These are phyloP conservation scores for Cytospora piceae DNA, from an alignment of 2,329 filamentous ascomycete genomes.

Conservation along the genomic window DNA sequence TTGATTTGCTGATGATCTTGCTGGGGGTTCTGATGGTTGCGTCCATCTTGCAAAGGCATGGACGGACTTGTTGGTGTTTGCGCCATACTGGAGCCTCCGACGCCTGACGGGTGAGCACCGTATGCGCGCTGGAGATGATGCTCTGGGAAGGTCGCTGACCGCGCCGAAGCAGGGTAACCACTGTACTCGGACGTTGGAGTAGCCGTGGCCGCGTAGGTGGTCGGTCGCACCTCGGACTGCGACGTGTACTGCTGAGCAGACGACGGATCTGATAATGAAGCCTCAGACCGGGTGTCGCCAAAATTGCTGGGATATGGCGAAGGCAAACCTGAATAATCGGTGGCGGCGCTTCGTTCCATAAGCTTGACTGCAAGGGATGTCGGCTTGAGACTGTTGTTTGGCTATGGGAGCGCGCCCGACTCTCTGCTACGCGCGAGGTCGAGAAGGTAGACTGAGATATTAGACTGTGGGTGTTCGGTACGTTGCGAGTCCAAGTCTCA, in stretches of 20 bases:
- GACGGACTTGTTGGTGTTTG: conserved; percentile 98
- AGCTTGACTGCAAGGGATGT: conserved; percentile 15
- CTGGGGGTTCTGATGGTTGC: conserved; percentile 71
- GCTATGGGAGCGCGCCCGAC: conserved; percentile 31
- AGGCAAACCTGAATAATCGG: conserved; percentile 82
- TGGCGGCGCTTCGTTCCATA: conserved; percentile 66
- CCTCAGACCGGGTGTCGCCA: conserved; percentile 80
- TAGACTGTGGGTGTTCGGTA: neutral
- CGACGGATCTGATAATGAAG: conserved; percentile 76
- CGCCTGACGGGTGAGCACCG: conserved; percentile 67
- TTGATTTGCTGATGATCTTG: conserved; percentile 71
- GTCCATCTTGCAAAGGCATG: conserved; percentile 80
- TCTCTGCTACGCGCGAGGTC: conserved; percentile 11
- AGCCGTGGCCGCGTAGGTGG: conserved; percentile 73
- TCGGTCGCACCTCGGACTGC: conserved; percentile 76
- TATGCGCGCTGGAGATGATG: conserved; percentile 80
- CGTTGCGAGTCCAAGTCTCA: conserved; percentile 3
- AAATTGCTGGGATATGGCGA: conserved; percentile 69
- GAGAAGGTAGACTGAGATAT: conserved; percentile 4
- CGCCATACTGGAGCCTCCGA: conserved; percentile 87
- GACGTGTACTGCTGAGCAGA: conserved; percentile 89
- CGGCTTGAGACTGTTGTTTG: conserved; percentile 5
- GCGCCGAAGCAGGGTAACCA: conserved; percentile 73
- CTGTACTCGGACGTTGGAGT: conserved; percentile 91
- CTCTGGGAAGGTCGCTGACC: conserved; percentile 84